A percentile compares a stretch with the other conserved stretches of the same genome.
These are phyloP conservation scores for Pinus albicaulis DNA, from an alignment of 75 land plant species.

Conservation along the genomic window DNA sequence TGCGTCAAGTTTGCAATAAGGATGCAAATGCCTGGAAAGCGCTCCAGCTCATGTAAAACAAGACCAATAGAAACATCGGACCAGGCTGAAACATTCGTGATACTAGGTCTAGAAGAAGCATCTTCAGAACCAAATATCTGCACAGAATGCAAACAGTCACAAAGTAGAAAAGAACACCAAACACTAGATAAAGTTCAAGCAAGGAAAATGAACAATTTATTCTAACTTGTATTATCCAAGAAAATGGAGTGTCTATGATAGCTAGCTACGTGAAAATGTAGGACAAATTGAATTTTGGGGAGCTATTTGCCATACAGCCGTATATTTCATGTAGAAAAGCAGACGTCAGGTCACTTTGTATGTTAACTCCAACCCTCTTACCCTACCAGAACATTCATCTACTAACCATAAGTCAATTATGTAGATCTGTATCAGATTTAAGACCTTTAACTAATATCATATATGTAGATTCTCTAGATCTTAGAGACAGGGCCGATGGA, in stretches of 20 bases:
- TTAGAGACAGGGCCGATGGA: too few relatives aligned
- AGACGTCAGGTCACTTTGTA: too few relatives aligned
- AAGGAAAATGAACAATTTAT: background rate
- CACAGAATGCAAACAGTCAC: background rate
- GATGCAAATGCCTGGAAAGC: conserved; percentile 32
- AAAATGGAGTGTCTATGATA: too few relatives aligned
- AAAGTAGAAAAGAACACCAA: background rate
- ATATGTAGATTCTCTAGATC: too few relatives aligned
- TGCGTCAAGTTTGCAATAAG: conserved; percentile 23
- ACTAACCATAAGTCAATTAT: too few relatives aligned
- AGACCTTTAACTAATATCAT: too few relatives aligned
- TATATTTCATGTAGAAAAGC: too few relatives aligned
- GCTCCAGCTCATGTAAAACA: conserved; percentile 24
- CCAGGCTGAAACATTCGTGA: conserved; percentile 27
- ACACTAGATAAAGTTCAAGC: background rate
- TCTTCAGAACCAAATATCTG: conserved; percentile 25
- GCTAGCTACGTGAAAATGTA: too few relatives aligned
- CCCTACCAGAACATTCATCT: background rate
- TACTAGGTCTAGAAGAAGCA: conserved; percentile 12
- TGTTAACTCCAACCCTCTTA: background rate
- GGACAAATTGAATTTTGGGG: too few relatives aligned
- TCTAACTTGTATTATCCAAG: too few relatives aligned
- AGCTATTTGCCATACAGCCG: too few relatives aligned
- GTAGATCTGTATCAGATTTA: too few relatives aligned
- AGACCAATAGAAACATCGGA: conserved; percentile 31